Evolutionary conservation across 2,329 filamentous ascomycete species (phyloP).

Genomic region (Paramyrothecium sp.): DNA sequence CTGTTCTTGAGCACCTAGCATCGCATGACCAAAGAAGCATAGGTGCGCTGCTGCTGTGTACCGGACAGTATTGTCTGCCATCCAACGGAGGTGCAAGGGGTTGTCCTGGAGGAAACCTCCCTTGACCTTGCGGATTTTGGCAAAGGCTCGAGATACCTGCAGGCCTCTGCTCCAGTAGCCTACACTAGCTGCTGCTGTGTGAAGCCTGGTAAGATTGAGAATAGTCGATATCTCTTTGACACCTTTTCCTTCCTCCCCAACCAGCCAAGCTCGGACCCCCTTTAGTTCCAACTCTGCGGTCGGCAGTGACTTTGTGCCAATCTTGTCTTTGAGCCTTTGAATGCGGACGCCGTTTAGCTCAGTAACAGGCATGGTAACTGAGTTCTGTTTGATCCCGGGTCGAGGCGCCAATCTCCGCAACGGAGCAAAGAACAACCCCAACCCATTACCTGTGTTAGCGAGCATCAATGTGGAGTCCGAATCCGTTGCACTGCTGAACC

Average conservation of each 20-base stretch:
- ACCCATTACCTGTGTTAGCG: conserved; percentile 47
- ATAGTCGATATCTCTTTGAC: conserved; percentile 67
- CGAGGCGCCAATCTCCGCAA: conserved; percentile 44
- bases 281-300: conserved; percentile 70
- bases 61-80: conserved; percentile 53
- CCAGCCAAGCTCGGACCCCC: conserved; percentile 61
- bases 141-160: conserved; percentile 56
- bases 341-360: conserved; percentile 68
- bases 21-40: not conserved
- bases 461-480: conserved; percentile 58
- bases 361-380: conserved; percentile 13
- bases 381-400: not conserved
- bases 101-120: conserved; percentile 49
- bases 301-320: conserved; percentile 67
- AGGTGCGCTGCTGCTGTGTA: conserved; percentile 38
- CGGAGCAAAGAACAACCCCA: conserved; percentile 58
- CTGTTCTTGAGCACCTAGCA: not conserved
- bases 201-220: conserved; percentile 64
- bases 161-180: conserved; percentile 56
- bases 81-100: conserved; percentile 55
- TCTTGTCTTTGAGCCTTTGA: conserved; percentile 69
- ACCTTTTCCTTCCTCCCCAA: conserved; percentile 66
- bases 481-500: conserved; percentile 35
- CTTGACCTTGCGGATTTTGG: conserved; percentile 44
- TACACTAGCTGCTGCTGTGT: conserved; percentile 52